Evolutionary conservation across 345 rosid species (phyloP).

Genomic region (Hypericum perforatum): DNA sequence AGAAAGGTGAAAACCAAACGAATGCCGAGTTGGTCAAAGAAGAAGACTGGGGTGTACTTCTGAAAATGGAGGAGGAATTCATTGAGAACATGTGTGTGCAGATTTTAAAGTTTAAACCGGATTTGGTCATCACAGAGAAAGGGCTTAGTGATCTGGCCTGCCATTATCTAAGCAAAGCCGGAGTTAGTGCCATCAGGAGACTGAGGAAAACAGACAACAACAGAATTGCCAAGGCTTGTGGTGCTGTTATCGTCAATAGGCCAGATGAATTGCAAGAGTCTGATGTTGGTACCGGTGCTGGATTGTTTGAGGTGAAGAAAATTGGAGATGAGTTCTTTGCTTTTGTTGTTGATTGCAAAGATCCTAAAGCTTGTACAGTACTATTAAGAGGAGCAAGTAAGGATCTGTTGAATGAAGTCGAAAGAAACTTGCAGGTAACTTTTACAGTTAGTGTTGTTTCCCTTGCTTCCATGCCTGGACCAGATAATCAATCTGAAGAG

Average conservation of each 20-base stretch:
- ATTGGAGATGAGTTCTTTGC: conserved; percentile 94
- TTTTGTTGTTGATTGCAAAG: conserved; percentile 81
- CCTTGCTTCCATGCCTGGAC: not conserved
- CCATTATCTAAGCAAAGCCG: conserved; percentile 88
- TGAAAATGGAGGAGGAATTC: conserved; percentile 92
- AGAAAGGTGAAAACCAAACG: conserved; percentile 98
- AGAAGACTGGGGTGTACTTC: conserved; percentile 81
- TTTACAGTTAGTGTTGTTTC: too few species aligned
- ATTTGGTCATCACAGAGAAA: conserved; percentile 84
- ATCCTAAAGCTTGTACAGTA: conserved; percentile 89
- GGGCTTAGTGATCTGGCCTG: conserved; percentile 97
- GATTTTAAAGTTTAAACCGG: conserved; percentile 84
- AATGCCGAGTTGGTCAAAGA: conserved; percentile 85
- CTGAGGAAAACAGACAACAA: conserved; percentile 83
- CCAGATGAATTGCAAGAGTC: conserved; percentile 95
- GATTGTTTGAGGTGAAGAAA: conserved; percentile 87
- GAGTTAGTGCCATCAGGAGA: conserved; percentile 93
- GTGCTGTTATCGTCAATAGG: conserved; percentile 89
- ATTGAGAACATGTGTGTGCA: conserved; percentile 71
- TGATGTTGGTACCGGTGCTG: conserved; percentile 94
- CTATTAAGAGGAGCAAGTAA: conserved; percentile 93
- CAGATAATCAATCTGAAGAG: not conserved
- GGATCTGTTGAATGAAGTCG: conserved; percentile 95
- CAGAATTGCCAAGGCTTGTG: conserved; percentile 92
- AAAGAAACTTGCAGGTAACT: conserved; percentile 85